Base-by-base conservation (phyloP, 1,139 yeast genomes). In the Diutina siamensis region DNA sequence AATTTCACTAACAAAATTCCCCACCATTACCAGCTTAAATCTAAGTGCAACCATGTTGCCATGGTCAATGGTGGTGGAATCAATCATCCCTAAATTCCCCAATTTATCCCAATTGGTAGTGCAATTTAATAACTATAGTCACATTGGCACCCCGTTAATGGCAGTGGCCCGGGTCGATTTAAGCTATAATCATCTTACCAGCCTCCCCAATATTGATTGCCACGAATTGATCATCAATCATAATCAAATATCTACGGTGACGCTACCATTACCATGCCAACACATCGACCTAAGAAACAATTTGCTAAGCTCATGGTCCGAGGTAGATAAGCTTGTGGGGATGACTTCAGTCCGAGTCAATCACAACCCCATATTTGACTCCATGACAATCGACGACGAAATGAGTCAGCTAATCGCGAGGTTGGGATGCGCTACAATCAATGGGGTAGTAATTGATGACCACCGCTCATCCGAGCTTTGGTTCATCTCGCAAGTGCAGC, bases 401-500 rank as follows among this genome's bases (percentile, higher is more conserved):
- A 38, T 38, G 12, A 17, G 13, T 15, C 42, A 38, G 15, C 10
- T 38, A 9, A 25, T 25, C 19, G 42, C 33, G 17, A 31, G 42
- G 3, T 8, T 25, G 8, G 42, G 33, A 3, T 25, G 19, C 15
- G n/a, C 32, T n/a, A 8, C n/a, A 9, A 17, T 38, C 15, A 25
- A 38, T 12, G 42, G 42, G 2, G 42, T 38, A 3, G 21, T 12
- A 5, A 25, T 25, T 15, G 9, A 25, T 15, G 42, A 38, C 19
- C 9, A 2, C 5, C 20, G 22, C 3, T 15, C 20, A 12, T 4
- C 9, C 10, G 42, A 38, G 17, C 20, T 38, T 1, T 38, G 42
- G 42, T 38, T 38, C 13, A 38, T 38, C 17, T 25, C 31, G 5
- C 42, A 38, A 15, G 42, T 38, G 13, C 18, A 38, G 3, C 32